Evolutionary conservation across 768 basidiomycete species (phyloP).

Genomic region (Melanogaster broomeanus): DNA sequence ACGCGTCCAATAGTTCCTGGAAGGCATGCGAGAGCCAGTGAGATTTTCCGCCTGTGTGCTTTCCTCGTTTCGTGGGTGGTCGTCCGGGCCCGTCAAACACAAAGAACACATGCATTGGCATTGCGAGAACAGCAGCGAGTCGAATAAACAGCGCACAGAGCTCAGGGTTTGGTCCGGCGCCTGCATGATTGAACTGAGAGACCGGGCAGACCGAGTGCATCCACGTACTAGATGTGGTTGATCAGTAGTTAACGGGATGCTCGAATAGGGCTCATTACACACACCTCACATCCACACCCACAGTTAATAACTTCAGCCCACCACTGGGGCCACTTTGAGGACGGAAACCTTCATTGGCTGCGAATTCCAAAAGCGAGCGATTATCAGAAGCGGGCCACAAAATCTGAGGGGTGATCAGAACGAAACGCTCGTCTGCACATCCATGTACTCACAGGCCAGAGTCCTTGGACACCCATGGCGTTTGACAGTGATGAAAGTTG

Average conservation of each 20-base stretch:
- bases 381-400: not conserved
- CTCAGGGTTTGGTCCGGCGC: slow-evolving; percentile 44
- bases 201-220: not conserved
- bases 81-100: slow-evolving; percentile 37
- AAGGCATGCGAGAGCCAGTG: too few species aligned
- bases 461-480: not conserved
- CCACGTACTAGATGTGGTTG: slow-evolving; percentile 6
- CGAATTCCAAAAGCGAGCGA: not conserved
- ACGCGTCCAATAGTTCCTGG: too few species aligned
- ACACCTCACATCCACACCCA: slow-evolving; percentile 18
- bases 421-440: not conserved
- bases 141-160: slow-evolving; percentile 46
- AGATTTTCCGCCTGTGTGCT: too few species aligned
- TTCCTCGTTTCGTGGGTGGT: too few species aligned
- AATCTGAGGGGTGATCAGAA: not conserved
- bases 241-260: not conserved
- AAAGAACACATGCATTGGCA: slow-evolving; percentile 43
- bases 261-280: not conserved
- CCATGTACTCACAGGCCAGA: not conserved
- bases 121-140: slow-evolving; percentile 36
- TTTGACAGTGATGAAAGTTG: not conserved
- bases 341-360: not conserved
- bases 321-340: not conserved
- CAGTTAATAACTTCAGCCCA: not conserved
- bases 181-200: slow-evolving; percentile 12